These are phyloP conservation scores for Hapsidospora chrysogenum DNA, from an alignment of 495 filamentous ascomycete species.

Conservation along the genomic window DNA sequence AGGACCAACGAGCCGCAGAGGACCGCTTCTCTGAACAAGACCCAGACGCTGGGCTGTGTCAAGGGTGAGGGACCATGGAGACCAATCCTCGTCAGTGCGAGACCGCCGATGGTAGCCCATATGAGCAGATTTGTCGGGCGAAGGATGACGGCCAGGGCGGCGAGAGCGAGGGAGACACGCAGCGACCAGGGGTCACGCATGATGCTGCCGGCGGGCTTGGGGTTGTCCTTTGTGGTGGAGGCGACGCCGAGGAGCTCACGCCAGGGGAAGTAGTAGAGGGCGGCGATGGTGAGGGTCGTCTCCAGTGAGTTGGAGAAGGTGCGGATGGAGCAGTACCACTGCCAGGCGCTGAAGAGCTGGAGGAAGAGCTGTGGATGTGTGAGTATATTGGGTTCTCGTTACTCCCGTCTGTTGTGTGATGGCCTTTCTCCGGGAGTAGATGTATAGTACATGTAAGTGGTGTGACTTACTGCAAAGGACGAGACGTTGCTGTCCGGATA, in stretches of 20 bases:
- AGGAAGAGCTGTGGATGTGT: conserved; percentile 36
- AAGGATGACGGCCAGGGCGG: conserved; percentile 70
- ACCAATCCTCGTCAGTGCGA: conserved; percentile 23
- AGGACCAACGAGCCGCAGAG: conserved; percentile 54
- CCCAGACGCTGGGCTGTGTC: conserved; percentile 24
- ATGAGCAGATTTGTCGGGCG: conserved; percentile 82
- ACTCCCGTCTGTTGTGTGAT: no score
- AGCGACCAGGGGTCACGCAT: conserved; percentile 18
- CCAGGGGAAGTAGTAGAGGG: conserved; percentile 83
- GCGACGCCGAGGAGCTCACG: conserved; percentile 20
- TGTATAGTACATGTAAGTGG: neutral
- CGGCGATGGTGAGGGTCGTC: conserved; percentile 67
- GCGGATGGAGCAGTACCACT: conserved; percentile 88
- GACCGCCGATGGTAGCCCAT: conserved; percentile 45
- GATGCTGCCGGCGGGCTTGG: conserved; percentile 9
- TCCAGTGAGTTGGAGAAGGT: conserved; percentile 91
- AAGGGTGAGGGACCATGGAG: conserved; percentile 21
- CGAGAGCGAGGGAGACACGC: conserved; percentile 52
- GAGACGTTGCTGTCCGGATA: conserved; percentile 46
- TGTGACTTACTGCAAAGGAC: conserved; percentile 46
- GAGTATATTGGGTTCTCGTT: neutral
- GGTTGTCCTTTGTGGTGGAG: conserved; percentile 7
- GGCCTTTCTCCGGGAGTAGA: no score
- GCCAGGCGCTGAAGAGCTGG: conserved; percentile 76
- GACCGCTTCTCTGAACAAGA: conserved; percentile 41